A percentile compares a stretch with the other conserved stretches of the same genome.
Conservation (phyloP, 1,284 basidiomycete species). For the Fomitopsis palustris region DNA sequence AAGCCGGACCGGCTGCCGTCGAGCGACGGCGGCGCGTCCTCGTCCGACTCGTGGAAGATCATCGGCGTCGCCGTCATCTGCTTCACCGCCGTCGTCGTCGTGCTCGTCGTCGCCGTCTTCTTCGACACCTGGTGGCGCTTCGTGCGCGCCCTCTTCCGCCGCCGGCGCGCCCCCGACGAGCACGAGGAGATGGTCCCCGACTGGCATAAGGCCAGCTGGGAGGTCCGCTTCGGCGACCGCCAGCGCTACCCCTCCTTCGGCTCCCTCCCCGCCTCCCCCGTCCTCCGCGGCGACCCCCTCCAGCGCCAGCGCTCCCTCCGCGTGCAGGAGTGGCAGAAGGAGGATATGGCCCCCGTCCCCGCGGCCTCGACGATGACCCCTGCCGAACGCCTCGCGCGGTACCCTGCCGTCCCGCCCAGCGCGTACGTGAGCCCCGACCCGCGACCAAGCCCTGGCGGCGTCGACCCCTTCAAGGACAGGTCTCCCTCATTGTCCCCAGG, state of each 20-base stretch:
- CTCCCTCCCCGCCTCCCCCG: conserved; percentile 8
- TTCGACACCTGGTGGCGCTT: conserved; percentile 66
- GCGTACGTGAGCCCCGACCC: conserved; percentile 3
- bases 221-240: conserved; percentile 42
- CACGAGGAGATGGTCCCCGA: conserved; percentile 59
- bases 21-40: conserved; percentile 1
- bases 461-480: background rate
- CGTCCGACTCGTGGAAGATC: conserved; percentile 48
- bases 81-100: conserved; percentile 49
- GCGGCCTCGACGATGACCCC: background rate
- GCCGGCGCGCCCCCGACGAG: conserved; percentile 27
- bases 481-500: background rate
- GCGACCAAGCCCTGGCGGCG: background rate
- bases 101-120: conserved; percentile 54
- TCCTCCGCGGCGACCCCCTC: background rate
- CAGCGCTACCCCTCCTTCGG: conserved; percentile 30
- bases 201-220: conserved; percentile 59
- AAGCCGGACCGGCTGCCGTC: background rate
- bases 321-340: conserved; percentile 5
- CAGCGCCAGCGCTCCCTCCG: conserved; percentile 2
- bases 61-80: conserved; percentile 61
- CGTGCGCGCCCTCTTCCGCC: conserved; percentile 44
- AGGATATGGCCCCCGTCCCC: background rate
- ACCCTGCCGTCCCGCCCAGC: background rate
- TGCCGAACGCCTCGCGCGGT: background rate